Evolutionary conservation across 768 basidiomycete genomes (phyloP).

Genomic region (Agrocybe praecox): DNA sequence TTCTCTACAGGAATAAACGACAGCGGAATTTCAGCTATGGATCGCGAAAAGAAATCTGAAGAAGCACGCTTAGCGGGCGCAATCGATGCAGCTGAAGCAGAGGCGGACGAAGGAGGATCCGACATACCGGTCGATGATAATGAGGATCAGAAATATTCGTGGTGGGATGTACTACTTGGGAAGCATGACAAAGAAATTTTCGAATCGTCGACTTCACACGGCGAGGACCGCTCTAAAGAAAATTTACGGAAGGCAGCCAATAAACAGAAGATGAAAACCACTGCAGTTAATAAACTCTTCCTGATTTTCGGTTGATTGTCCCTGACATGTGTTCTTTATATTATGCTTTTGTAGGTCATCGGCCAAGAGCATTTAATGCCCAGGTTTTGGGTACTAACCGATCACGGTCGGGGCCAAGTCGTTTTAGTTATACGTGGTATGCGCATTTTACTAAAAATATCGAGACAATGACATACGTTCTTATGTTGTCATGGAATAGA

Average conservation of each 20-base stretch:
- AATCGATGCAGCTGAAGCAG: conserved; percentile 71
- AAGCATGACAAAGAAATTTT: conserved; percentile 86
- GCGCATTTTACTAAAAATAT: not conserved
- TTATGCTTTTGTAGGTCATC: conserved; percentile 39
- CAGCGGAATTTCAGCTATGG: conserved; percentile 27
- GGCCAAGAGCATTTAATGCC: conserved; percentile 76
- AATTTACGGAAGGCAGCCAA: conserved; percentile 14
- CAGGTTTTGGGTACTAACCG: conserved; percentile 84
- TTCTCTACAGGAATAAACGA: conserved; percentile 31
- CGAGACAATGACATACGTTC: not conserved
- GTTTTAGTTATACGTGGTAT: conserved; percentile 74
- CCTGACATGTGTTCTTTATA: not conserved
- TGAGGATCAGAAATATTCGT: conserved; percentile 53
- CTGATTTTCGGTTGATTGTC: not conserved
- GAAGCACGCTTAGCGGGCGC: conserved; percentile 65
- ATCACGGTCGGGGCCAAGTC: conserved; percentile 72
- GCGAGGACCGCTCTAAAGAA: conserved; percentile 12
- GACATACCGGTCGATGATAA: conserved; percentile 26
- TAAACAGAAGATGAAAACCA: conserved; percentile 49
- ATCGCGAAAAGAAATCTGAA: conserved; percentile 51
- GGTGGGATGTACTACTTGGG: conserved; percentile 84
- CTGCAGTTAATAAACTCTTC: conserved; percentile 39
- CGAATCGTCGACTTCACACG: conserved; percentile 52
- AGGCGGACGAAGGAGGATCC: conserved; percentile 50
- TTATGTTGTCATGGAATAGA: conserved; percentile 35